phyloP scores from a whole-genome alignment of 2,329 filamentous ascomycete species.

The Fusarium marasasianum region DNA sequence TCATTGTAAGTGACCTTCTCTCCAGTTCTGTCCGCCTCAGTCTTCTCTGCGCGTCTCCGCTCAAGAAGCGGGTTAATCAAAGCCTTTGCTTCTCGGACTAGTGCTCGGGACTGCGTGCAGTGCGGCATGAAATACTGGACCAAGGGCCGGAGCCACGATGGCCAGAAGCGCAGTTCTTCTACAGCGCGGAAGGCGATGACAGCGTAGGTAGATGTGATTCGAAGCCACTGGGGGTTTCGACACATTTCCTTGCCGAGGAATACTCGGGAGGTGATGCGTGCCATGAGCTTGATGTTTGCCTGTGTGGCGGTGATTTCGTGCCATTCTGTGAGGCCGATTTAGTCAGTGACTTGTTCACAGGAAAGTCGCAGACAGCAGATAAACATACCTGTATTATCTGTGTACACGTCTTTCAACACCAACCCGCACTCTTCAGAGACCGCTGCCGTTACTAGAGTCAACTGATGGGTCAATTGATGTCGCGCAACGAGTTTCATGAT shows the following conservation, averaged over 20 bases:
- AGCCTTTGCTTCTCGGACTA: background rate
- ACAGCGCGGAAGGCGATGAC: background rate
- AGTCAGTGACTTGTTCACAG: background rate
- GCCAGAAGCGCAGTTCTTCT: background rate
- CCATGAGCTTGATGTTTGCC: background rate
- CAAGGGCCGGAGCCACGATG: background rate
- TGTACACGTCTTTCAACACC: background rate
- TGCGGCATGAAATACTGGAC: background rate
- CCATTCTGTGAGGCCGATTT: background rate
- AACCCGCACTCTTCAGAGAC: background rate
- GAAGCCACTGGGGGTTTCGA: background rate
- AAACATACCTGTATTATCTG: accelerated
- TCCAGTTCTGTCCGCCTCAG: background rate
- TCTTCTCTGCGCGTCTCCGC: accelerated
- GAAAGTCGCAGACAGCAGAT: no score
- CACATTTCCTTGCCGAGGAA: background rate
- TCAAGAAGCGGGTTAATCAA: background rate
- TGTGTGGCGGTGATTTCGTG: background rate
- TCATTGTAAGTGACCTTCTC: background rate
- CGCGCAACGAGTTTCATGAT: background rate
- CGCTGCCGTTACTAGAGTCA: background rate
- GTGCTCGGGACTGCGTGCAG: background rate
- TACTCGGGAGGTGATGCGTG: background rate
- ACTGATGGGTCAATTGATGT: background rate
- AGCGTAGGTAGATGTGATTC: background rate